Evolutionary conservation across 202 grass and related monocot species (phyloP).

Genomic region (Cymbopogon flexuosus): DNA sequence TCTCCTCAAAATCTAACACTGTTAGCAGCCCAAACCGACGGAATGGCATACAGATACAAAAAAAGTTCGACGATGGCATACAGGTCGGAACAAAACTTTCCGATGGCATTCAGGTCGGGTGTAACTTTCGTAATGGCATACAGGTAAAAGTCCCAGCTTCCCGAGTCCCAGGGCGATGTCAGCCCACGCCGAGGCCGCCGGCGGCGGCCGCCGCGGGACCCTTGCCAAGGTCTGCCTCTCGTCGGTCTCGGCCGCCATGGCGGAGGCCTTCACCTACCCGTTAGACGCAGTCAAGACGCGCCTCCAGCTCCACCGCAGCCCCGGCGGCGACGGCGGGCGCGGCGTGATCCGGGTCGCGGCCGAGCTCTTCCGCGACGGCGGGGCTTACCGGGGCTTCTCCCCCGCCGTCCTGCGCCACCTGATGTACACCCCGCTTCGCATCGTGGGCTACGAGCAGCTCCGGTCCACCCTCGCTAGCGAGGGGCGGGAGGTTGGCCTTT

Average conservation of each 20-base stretch:
- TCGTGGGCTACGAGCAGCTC: slow-evolving; percentile 75
- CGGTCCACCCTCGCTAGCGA: slow-evolving; percentile 34
- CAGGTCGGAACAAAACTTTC: no score
- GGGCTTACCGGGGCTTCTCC: slow-evolving; percentile 59
- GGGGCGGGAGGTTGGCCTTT: slow-evolving; percentile 37
- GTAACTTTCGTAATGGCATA: no score
- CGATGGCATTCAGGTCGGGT: no score
- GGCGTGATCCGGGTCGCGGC: slow-evolving; percentile 41
- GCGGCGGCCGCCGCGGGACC: slow-evolving; percentile 7
- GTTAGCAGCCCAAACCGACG: no score
- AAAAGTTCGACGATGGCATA: no score
- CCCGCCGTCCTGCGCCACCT: slow-evolving; percentile 75
- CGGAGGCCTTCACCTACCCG: slow-evolving; percentile 70
- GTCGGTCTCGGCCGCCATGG: slow-evolving; percentile 56
- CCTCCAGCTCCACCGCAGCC: slow-evolving; percentile 58
- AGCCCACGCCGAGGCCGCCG: slow-evolving; percentile 7
- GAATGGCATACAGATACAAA: no score
- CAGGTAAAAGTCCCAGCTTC: slow-evolving; percentile 58
- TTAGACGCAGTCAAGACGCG: slow-evolving; percentile 76
- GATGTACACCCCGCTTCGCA: slow-evolving; percentile 73
- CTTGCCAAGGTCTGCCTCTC: slow-evolving; percentile 56
- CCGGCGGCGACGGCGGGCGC: slow-evolving; percentile 2
- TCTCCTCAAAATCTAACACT: no score
- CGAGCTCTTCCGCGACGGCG: slow-evolving; percentile 57
- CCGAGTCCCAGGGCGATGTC: slow-evolving; percentile 14